phyloP scores from a whole-genome alignment of 495 filamentous ascomycete species.

The Hypoxylon lenormandii region DNA sequence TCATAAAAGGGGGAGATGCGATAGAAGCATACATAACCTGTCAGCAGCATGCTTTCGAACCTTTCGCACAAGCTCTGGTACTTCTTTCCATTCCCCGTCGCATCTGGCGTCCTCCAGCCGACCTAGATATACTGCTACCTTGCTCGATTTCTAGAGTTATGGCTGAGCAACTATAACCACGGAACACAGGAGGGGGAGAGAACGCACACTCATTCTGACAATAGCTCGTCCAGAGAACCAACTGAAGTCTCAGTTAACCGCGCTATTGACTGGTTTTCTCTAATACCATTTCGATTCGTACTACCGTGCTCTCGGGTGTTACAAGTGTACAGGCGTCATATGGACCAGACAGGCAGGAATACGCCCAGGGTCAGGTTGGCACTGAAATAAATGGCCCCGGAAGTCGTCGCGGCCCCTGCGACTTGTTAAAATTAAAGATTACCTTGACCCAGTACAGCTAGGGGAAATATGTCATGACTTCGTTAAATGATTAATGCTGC shows the following conservation, averaged over 20 bases:
- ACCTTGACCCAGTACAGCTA: slow-evolving; percentile 16
- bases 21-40: slow-evolving; percentile 74
- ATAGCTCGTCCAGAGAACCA: slow-evolving; percentile 20
- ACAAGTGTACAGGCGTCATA: slow-evolving; percentile 15
- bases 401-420: slow-evolving; percentile 28
- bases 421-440: slow-evolving; percentile 36
- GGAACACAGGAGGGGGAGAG: slow-evolving; percentile 1
- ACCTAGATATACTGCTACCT: slow-evolving; percentile 81
- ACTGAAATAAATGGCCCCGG: slow-evolving; percentile 15
- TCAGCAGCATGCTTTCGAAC: slow-evolving; percentile 92
- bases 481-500: slow-evolving; percentile 5
- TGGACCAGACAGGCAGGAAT: slow-evolving; percentile 20
- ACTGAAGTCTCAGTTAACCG: slow-evolving; percentile 43
- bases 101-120: slow-evolving; percentile 87
- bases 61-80: slow-evolving; percentile 91
- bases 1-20: slow-evolving; percentile 5
- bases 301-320: slow-evolving; percentile 5
- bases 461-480: slow-evolving; percentile 31
- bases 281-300: slow-evolving; percentile 45
- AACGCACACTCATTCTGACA: slow-evolving; percentile 50
- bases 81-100: slow-evolving; percentile 85
- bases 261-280: slow-evolving; percentile 34
- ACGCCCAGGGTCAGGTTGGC: slow-evolving; percentile 27
- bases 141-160: slow-evolving; percentile 62
- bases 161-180: slow-evolving; percentile 24